Evolutionary conservation across 768 basidiomycete species (phyloP).

Genomic region (Ramaria sp.): DNA sequence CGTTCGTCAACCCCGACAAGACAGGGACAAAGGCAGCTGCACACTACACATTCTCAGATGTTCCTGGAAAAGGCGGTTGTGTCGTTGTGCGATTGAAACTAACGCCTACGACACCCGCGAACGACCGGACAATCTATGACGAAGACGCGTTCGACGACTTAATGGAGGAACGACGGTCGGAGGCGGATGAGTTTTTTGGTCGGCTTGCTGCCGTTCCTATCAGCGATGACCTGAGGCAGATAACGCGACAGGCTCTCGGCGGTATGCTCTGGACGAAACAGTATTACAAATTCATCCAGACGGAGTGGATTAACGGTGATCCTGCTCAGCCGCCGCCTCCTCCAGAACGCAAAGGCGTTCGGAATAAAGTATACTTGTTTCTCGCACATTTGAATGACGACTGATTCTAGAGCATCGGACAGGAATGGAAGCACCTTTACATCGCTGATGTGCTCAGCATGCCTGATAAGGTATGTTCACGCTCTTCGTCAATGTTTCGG

Average conservation of each 20-base stretch:
- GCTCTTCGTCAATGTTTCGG: not conserved
- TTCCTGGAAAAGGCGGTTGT: constrained; percentile 88
- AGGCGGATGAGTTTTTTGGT: constrained; percentile 94
- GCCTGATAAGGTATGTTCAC: constrained; percentile 83
- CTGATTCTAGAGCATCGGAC: not conserved
- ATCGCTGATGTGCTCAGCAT: constrained; percentile 94
- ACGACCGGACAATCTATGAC: constrained; percentile 74
- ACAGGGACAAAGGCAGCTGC: constrained; percentile 89
- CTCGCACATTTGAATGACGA: not conserved
- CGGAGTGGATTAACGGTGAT: constrained; percentile 94
- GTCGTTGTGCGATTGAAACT: constrained; percentile 91
- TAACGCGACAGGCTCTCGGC: constrained; percentile 91
- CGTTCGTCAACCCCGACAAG: constrained; percentile 78
- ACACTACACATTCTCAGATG: constrained; percentile 79
- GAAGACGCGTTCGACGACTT: constrained; percentile 83
- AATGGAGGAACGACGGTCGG: constrained; percentile 82
- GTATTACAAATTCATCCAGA: constrained; percentile 91
- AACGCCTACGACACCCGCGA: constrained; percentile 63
- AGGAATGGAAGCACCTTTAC: constrained; percentile 96
- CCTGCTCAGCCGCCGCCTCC: constrained; percentile 92
- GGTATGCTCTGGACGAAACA: constrained; percentile 99
- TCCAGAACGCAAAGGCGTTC: constrained; percentile 70
- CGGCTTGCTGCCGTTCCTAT: constrained; percentile 73
- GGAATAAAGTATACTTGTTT: constrained; percentile 54
- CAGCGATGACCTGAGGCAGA: constrained; percentile 86